phyloP scores from a whole-genome alignment of 2,329 filamentous ascomycete genomes.

The Fusarium sambucinum region DNA sequence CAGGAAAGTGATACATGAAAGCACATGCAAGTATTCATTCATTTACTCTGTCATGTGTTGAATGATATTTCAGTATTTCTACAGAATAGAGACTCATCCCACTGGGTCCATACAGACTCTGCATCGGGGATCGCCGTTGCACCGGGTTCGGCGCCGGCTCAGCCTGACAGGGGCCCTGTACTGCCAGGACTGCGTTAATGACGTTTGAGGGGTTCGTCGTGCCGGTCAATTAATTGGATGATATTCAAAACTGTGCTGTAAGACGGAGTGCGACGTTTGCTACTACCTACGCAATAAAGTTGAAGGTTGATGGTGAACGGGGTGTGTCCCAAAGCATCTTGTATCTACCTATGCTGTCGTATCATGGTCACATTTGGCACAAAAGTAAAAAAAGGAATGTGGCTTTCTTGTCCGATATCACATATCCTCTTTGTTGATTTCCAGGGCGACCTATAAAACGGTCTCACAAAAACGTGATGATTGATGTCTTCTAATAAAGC shows the following conservation, averaged over 20 bases:
- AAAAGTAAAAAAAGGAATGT: conserved; percentile 7
- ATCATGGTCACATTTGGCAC: conserved; percentile 13
- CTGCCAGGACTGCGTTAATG: conserved; percentile 5
- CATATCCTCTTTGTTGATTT: conserved; percentile 8
- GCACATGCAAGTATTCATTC: background rate
- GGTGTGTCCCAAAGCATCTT: conserved; percentile 6
- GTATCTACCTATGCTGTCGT: background rate
- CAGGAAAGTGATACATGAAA: background rate
- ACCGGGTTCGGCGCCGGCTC: conserved; percentile 33
- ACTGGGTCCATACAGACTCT: conserved; percentile 16
- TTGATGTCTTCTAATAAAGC: conserved; percentile 16
- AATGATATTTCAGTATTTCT: background rate
- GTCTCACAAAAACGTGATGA: background rate
- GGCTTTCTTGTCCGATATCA: conserved; percentile 25
- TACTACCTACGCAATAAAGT: conserved; percentile 1
- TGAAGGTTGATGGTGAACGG: conserved; percentile 10
- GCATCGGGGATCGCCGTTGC: conserved; percentile 46
- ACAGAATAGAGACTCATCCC: background rate
- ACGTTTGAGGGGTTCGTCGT: conserved; percentile 24
- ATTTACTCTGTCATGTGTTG: background rate
- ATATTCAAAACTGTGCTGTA: background rate
- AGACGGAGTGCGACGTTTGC: conserved; percentile 1
- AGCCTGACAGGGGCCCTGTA: conserved; percentile 43
- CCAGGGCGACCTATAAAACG: conserved; percentile 4
- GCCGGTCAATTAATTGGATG: conserved; percentile 10